phyloP scores from a whole-genome alignment of 2,329 filamentous ascomycete species.

The Helicocarpus griseus region DNA sequence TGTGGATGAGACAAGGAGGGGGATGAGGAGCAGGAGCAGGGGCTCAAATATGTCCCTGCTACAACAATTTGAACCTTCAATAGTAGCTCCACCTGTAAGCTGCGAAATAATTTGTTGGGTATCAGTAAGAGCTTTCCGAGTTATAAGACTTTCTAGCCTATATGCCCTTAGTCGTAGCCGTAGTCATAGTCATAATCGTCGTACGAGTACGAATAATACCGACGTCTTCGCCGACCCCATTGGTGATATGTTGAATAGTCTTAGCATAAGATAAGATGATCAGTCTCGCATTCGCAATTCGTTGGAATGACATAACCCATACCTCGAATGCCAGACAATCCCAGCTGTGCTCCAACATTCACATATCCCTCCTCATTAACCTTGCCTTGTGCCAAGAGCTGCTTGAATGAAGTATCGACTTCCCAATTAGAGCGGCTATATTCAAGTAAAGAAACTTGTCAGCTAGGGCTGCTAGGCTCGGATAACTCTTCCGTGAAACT shows the following conservation, averaged over 20 bases:
- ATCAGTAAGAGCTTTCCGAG: too few species aligned
- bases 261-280: conserved; percentile 7
- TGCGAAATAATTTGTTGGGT: too few species aligned
- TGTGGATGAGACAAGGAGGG: too few species aligned
- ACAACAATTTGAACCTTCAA: too few species aligned
- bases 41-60: too few species aligned
- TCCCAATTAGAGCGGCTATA: conserved; percentile 34
- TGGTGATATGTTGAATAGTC: conserved; percentile 37
- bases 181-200: background rate
- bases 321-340: conserved; percentile 30
- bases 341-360: conserved; percentile 35
- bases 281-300: background rate
- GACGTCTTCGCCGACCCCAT: conserved; percentile 20
- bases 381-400: conserved; percentile 21
- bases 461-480: background rate
- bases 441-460: background rate
- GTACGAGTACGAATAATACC: conserved; percentile 12
- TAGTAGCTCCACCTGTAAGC: too few species aligned
- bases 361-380: conserved; percentile 34
- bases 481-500: background rate
- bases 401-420: conserved; percentile 16
- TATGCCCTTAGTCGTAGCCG: background rate
- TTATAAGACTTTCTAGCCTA: too few species aligned
- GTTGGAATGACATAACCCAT: conserved; percentile 14
- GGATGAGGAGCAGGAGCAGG: too few species aligned